A percentile compares a stretch with the other conserved stretches of the same genome.
Conservation (phyloP, 768 basidiomycete species). For the Termitomyces sp. region DNA sequence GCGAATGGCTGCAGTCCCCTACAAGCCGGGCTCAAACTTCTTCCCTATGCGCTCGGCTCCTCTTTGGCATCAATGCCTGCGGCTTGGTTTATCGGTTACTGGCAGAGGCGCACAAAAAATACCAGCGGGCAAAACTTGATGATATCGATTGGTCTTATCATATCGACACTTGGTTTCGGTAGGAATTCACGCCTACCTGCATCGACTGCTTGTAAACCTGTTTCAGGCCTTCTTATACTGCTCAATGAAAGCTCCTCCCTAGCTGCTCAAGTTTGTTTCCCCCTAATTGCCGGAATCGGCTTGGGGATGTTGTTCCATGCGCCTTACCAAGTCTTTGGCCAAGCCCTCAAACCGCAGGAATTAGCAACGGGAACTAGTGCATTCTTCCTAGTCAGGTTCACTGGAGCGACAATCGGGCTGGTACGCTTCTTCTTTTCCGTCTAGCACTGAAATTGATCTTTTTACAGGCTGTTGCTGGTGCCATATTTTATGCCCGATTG, state of each 20-base stretch:
- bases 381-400: constrained; percentile 86
- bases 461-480: constrained; percentile 69
- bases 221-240: constrained; percentile 62
- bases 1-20: constrained; percentile 71
- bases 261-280: constrained; percentile 50
- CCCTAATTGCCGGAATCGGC: constrained; percentile 73
- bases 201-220: neutral
- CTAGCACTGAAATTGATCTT: constrained; percentile 19
- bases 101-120: constrained; percentile 54
- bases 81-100: constrained; percentile 78
- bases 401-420: constrained; percentile 80
- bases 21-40: constrained; percentile 68
- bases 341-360: constrained; percentile 61
- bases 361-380: constrained; percentile 80
- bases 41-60: constrained; percentile 85
- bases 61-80: constrained; percentile 83
- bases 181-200: constrained; percentile 11
- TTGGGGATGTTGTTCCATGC: constrained; percentile 85
- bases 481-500: constrained; percentile 62
- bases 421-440: constrained; percentile 38
- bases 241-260: constrained; percentile 53
- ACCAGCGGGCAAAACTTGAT: constrained; percentile 66
- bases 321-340: constrained; percentile 78
- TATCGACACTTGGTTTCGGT: constrained; percentile 78
- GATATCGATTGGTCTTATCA: constrained; percentile 59